phyloP scores from a whole-genome alignment of 805 yeast genomes.

The Cephaloascus albidus region DNA sequence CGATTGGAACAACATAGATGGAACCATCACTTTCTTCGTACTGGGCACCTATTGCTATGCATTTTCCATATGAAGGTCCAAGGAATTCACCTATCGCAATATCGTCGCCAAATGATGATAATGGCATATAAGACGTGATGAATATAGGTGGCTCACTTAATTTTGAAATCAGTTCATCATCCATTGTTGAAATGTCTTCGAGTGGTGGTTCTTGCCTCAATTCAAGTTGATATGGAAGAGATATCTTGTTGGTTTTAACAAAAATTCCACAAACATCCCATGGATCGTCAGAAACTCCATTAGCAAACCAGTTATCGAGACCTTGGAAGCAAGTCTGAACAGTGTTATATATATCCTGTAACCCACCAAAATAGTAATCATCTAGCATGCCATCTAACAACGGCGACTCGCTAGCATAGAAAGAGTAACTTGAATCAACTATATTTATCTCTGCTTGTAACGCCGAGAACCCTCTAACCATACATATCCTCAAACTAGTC shows the following conservation, averaged over 20 bases:
- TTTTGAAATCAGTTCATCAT: too few species aligned
- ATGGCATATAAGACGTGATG: slow-evolving; percentile 9
- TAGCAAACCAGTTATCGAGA: slow-evolving; percentile 31
- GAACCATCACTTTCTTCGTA: slow-evolving; percentile 33
- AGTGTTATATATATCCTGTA: slow-evolving; percentile 34
- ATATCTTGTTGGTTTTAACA: background rate
- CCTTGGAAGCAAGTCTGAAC: slow-evolving; percentile 25
- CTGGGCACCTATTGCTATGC: slow-evolving; percentile 44
- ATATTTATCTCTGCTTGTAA: slow-evolving; percentile 31
- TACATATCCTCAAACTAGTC: slow-evolving; percentile 34
- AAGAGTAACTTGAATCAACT: background rate
- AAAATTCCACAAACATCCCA: slow-evolving; percentile 24
- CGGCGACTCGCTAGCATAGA: slow-evolving; percentile 27
- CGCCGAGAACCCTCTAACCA: slow-evolving; percentile 46
- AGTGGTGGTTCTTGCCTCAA: background rate
- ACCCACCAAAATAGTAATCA: slow-evolving; percentile 43
- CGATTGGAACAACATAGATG: slow-evolving; percentile 32
- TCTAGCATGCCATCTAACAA: slow-evolving; percentile 30
- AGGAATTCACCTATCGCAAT: slow-evolving; percentile 32
- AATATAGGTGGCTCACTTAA: too few species aligned
- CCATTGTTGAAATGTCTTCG: background rate
- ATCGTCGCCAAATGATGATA: slow-evolving; percentile 37
- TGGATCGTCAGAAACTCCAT: slow-evolving; percentile 14
- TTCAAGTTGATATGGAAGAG: too few species aligned
- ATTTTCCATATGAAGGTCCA: slow-evolving; percentile 15